These are phyloP conservation scores for Aspergillus sergii DNA, from an alignment of 2,329 filamentous ascomycete species.

Conservation along the genomic window DNA sequence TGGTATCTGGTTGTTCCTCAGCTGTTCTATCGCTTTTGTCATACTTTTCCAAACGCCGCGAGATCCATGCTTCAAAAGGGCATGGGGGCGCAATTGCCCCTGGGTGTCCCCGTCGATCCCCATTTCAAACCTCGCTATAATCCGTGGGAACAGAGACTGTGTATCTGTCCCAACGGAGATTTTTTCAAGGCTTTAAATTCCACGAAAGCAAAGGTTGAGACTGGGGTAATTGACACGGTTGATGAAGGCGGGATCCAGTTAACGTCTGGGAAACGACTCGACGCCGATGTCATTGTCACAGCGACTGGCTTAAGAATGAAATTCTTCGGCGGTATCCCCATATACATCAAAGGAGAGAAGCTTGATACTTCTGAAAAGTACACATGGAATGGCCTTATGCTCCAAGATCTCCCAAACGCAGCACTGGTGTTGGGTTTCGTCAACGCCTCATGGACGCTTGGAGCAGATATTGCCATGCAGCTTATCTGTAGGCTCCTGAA, in stretches of 20 bases:
- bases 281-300: constrained; percentile 37
- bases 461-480: constrained; percentile 26
- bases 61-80: constrained; percentile 44
- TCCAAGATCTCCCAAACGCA: constrained; percentile 39
- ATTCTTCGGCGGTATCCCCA: constrained; percentile 25
- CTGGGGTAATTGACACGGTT: constrained; percentile 52
- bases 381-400: constrained; percentile 35
- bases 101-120: constrained; percentile 28
- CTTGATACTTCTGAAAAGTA: constrained; percentile 27
- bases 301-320: constrained; percentile 38
- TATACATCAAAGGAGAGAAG: constrained; percentile 29
- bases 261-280: constrained; percentile 34
- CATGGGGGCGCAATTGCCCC: constrained; percentile 53
- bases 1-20: constrained; percentile 42
- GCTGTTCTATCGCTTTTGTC: constrained; percentile 53
- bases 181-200: constrained; percentile 53
- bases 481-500: neutral
- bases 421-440: constrained; percentile 34
- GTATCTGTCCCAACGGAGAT: constrained; percentile 60
- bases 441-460: constrained; percentile 38
- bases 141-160: constrained; percentile 72
- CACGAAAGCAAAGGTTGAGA: constrained; percentile 25
- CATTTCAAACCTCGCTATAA: constrained; percentile 65
- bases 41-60: constrained; percentile 52
- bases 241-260: constrained; percentile 50